These are phyloP conservation scores for Lipomyces sp. DNA, from an alignment of 805 yeast genomes.

Conservation along the genomic window DNA sequence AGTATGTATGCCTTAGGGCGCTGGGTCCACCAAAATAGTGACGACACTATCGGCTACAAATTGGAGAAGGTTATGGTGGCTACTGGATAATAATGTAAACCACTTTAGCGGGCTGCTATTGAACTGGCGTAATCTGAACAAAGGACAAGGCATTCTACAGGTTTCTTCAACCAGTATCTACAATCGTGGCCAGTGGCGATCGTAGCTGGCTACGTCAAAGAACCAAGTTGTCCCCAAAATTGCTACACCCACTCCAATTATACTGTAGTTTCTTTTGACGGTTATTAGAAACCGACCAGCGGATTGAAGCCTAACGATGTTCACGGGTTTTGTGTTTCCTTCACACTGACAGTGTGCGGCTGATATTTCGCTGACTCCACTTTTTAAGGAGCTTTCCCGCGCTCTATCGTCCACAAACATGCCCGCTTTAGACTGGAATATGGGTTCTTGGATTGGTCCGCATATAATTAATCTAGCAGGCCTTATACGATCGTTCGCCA, in stretches of 20 bases:
- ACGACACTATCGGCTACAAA: not conserved
- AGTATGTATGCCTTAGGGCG: not conserved
- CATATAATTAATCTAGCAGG: too few species aligned
- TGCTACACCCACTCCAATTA: not conserved
- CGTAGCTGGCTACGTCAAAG: not conserved
- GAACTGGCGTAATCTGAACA: not conserved
- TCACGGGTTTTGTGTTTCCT: not conserved
- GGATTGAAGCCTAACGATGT: not conserved
- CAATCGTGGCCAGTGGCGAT: not conserved
- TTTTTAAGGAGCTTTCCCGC: too few species aligned
- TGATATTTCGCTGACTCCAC: not conserved
- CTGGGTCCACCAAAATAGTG: constrained; percentile 3
- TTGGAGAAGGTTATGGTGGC: not conserved
- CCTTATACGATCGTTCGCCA: too few species aligned
- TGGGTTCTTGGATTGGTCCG: too few species aligned
- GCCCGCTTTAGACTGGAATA: too few species aligned
- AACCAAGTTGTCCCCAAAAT: not conserved
- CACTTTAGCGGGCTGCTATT: not conserved
- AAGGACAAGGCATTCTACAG: not conserved
- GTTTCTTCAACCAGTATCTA: not conserved
- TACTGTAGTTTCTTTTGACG: not conserved
- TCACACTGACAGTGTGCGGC: not conserved
- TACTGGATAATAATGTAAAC: not conserved
- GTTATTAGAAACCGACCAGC: not conserved
- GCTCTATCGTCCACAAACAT: too few species aligned